phyloP scores from a whole-genome alignment of 1,139 yeast species.

The Blastobotrys illinoisensis region DNA sequence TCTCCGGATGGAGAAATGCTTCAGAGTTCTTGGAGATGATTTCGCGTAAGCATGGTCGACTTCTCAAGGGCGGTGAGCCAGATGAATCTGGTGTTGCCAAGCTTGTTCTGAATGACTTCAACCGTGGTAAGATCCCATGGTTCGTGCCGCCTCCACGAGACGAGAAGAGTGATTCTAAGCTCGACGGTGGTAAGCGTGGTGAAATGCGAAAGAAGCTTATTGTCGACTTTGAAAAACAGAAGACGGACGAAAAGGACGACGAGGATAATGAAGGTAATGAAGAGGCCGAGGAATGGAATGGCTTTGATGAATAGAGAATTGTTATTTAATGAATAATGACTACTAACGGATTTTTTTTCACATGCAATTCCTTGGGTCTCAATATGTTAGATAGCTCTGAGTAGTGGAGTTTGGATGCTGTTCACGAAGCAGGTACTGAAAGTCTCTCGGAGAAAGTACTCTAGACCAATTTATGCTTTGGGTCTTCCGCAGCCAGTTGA shows the following conservation, averaged over 20 bases:
- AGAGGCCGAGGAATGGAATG: slow-evolving; percentile 21
- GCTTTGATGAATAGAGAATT: slow-evolving; percentile 10
- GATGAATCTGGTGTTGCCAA: slow-evolving; percentile 93
- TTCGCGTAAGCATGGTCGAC: slow-evolving; percentile 89
- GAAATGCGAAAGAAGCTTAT: slow-evolving; percentile 25
- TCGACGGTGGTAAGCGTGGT: slow-evolving; percentile 24
- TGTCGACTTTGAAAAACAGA: slow-evolving; percentile 15
- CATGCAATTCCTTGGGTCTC: background rate
- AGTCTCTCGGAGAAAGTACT: background rate
- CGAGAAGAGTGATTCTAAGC: slow-evolving; percentile 29
- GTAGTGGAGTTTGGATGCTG: background rate
- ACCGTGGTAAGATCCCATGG: slow-evolving; percentile 98
- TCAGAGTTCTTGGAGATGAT: slow-evolving; percentile 81
- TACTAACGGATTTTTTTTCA: background rate
- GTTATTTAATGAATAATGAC: background rate
- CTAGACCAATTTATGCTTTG: slow-evolving; percentile 22
- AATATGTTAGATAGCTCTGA: background rate
- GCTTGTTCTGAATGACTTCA: slow-evolving; percentile 86
- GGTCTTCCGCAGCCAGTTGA: slow-evolving; percentile 25
- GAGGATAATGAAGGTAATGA: slow-evolving; percentile 14
- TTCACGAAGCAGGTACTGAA: background rate
- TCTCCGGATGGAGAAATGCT: slow-evolving; percentile 85
- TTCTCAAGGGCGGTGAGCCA: slow-evolving; percentile 96
- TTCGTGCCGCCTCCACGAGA: slow-evolving; percentile 82
- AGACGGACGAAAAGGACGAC: slow-evolving; percentile 6